Base-by-base conservation (phyloP, 148 eudicot species). In the Vaccinium corymbosum region DNA sequence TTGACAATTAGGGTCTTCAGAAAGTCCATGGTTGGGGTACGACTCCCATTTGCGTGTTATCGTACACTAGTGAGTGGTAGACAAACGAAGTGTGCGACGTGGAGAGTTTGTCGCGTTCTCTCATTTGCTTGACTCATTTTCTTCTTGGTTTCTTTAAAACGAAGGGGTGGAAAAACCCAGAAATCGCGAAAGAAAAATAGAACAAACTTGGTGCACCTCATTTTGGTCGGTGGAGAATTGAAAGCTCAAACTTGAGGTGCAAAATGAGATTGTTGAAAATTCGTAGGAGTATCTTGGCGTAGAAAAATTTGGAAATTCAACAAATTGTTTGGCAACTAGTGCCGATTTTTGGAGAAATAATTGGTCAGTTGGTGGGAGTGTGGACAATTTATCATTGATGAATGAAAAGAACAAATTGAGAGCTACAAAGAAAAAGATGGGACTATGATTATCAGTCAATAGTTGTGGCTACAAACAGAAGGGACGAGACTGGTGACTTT, bases 201-300 rank as follows among this genome's bases (percentile, higher is more conserved):
- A 29, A 16, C 71, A 29, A 22, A 48, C 17, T 29, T 62, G 29
- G n/a, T 35, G 46, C 15, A 71, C 46, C 76, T 29, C 76, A 32
- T 73, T 27, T 51, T 15, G 70, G 84, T 38, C 85, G 85, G 80
- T 11, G 77, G 42, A 83, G 8, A 51, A 9, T 75, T 6, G 78
- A 74, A 74, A 48, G 25, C 78, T 42, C 46, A 42, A 8, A 3
- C n/a, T 62, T 81, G 76, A 27, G 75, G 27, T 50, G 48, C 77
- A 81, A 68, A 46, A 56, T 22, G 72, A 59, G 61, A 83, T 42
- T 42, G 46, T 42, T 3, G 29, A 9, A 38, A 83, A 52, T n/a
- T 42, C 22, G n/a, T 20, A 56, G 22, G 14, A 56, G 27, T 9
- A 14, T 59, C n/a, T 57, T 42, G 5, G 80, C 25, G 46, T 42